These are phyloP conservation scores for Ogataea zsoltii DNA, from an alignment of 805 yeast species.

Conservation along the genomic window DNA sequence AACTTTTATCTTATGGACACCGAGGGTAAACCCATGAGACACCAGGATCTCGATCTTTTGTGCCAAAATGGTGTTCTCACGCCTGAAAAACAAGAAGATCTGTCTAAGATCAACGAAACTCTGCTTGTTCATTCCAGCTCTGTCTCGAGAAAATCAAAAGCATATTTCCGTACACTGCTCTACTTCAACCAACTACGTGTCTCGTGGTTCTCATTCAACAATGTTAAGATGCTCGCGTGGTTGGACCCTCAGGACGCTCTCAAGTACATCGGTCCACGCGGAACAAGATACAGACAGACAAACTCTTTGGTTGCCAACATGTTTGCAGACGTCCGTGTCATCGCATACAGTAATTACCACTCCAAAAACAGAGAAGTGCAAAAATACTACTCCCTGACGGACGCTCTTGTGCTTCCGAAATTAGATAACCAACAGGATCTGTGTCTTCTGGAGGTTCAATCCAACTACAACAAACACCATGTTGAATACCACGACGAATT, in stretches of 20 bases:
- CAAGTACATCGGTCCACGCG: slow-evolving; percentile 61
- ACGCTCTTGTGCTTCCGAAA: slow-evolving; percentile 28
- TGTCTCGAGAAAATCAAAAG: slow-evolving; percentile 52
- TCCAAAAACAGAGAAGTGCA: slow-evolving; percentile 15
- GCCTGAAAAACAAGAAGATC: slow-evolving; percentile 29
- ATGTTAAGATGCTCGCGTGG: slow-evolving; percentile 74
- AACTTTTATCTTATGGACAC: slow-evolving; percentile 18
- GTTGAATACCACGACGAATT: slow-evolving; percentile 50
- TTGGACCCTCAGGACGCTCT: slow-evolving; percentile 58
- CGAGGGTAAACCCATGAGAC: slow-evolving; percentile 18
- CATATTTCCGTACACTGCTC: slow-evolving; percentile 44
- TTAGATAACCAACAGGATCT: slow-evolving; percentile 23
- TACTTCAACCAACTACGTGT: slow-evolving; percentile 32
- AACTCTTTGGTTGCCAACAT: slow-evolving; percentile 65
- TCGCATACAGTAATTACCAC: slow-evolving; percentile 44
- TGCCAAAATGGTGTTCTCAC: slow-evolving; percentile 44
- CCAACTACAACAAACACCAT: slow-evolving; percentile 30
- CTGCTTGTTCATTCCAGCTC: slow-evolving; percentile 33
- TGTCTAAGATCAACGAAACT: slow-evolving; percentile 27
- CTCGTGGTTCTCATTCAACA: slow-evolving; percentile 39
- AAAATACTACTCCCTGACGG: slow-evolving; percentile 6
- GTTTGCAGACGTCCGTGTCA: slow-evolving; percentile 55
- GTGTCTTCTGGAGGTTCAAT: slow-evolving; percentile 34
- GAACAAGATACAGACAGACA: slow-evolving; percentile 54
- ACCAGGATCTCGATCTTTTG: slow-evolving; percentile 28